Evolutionary conservation across 2,329 filamentous ascomycete genomes (phyloP).

Genomic region (Botrytis fragariae): DNA sequence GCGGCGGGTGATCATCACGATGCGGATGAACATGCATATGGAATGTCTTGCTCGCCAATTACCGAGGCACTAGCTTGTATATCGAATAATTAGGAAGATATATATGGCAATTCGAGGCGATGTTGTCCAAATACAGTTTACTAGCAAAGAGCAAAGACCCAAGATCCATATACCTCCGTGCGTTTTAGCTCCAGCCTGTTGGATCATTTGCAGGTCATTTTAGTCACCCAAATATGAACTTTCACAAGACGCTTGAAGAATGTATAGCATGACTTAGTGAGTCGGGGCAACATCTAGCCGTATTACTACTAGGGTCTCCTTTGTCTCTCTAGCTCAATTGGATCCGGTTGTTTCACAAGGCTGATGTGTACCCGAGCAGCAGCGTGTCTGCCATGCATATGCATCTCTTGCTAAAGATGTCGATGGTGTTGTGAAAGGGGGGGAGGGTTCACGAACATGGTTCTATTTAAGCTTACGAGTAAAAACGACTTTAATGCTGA

Average conservation of each 20-base stretch:
- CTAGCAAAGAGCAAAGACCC: not conserved
- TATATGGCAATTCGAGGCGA: not conserved
- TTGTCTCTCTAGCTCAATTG: conserved; percentile 14
- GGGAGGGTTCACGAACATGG: not conserved
- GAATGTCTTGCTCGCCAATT: not conserved
- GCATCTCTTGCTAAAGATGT: conserved; percentile 4
- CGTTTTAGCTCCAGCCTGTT: not conserved
- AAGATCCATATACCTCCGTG: not conserved
- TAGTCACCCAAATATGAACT: not conserved
- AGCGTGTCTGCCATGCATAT: conserved; percentile 8
- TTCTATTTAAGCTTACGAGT: not conserved
- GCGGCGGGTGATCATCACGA: not conserved
- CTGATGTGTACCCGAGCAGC: conserved; percentile 23
- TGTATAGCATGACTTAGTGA: not conserved
- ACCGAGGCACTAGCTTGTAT: not conserved
- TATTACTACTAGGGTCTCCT: not conserved
- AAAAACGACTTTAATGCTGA: not conserved
- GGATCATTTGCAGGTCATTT: conserved; percentile 4
- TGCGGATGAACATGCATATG: not conserved
- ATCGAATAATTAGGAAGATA: not conserved
- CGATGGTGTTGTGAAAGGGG: not conserved
- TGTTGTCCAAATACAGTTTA: not conserved
- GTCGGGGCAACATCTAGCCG: conserved; percentile 11
- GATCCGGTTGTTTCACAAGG: conserved; percentile 24
- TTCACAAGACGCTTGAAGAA: not conserved